These are phyloP conservation scores for Trichoderma asperellum DNA, from an alignment of 2,329 filamentous ascomycete species.

Conservation along the genomic window DNA sequence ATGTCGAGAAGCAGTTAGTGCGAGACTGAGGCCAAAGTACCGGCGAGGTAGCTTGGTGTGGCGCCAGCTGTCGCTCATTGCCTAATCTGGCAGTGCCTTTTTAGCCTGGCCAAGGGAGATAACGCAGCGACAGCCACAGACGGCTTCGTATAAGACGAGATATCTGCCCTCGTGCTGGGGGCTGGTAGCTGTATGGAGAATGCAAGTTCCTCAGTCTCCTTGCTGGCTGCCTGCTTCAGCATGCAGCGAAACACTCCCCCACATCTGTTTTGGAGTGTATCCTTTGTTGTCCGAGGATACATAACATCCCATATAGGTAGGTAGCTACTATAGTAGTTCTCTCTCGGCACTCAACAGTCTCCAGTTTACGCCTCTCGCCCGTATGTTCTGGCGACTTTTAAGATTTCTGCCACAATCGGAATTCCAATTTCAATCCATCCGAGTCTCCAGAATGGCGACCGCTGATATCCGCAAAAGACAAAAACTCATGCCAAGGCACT, in stretches of 20 bases:
- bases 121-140: background rate
- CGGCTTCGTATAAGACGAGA: background rate
- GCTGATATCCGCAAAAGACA: background rate
- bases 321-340: too few relatives aligned
- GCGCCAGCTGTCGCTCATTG: background rate
- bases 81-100: background rate
- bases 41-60: background rate
- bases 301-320: background rate
- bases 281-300: background rate
- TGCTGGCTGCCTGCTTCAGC: background rate
- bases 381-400: background rate
- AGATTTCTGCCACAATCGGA: background rate
- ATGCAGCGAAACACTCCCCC: background rate
- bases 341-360: too few relatives aligned
- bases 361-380: background rate
- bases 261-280: background rate
- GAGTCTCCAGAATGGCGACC: background rate
- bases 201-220: too few relatives aligned
- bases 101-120: background rate
- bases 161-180: background rate
- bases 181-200: background rate
- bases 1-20: slow-evolving; percentile 37
- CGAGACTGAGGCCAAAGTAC: slow-evolving; percentile 33
- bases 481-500: background rate
- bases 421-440: background rate